Conservation (phyloP, 2,329 filamentous ascomycete species). For the Amylocarpus encephaloides region DNA sequence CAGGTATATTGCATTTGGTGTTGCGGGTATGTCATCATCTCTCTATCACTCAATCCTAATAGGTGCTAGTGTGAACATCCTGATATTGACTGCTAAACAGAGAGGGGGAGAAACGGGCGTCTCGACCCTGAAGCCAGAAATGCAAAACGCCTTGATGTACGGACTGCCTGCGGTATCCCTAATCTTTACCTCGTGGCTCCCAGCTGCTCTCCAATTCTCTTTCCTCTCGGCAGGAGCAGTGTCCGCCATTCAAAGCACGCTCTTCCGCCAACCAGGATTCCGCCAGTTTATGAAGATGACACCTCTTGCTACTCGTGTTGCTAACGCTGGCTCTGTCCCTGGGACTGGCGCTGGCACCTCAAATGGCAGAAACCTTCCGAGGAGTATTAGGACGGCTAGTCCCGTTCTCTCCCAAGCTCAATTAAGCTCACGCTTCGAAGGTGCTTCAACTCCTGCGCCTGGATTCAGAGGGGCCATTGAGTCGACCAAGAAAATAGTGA, state of each 20-base stretch:
- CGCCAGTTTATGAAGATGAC: constrained; percentile 35
- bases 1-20: constrained; percentile 48
- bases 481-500: too few species aligned
- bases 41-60: not conserved
- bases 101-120: constrained; percentile 44
- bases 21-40: constrained; percentile 22
- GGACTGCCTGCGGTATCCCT: constrained; percentile 48
- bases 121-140: constrained; percentile 27
- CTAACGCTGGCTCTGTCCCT: not conserved
- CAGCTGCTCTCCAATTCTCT: constrained; percentile 53
- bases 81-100: constrained; percentile 23
- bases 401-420: constrained; percentile 14
- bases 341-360: constrained; percentile 2
- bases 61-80: constrained; percentile 2
- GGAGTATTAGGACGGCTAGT: not conserved
- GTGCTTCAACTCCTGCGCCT: constrained; percentile 12
- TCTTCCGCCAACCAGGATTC: constrained; percentile 38
- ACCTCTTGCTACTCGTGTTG: constrained; percentile 12
- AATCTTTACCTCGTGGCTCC: constrained; percentile 43
- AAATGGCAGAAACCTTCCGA: not conserved
- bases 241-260: constrained; percentile 38
- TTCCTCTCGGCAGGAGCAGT: constrained; percentile 43
- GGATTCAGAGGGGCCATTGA: too few species aligned
- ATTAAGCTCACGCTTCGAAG: constrained; percentile 13
- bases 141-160: constrained; percentile 37